Conservation (phyloP, 148 eudicot genomes). For the Vaccinium macrocarpon region DNA sequence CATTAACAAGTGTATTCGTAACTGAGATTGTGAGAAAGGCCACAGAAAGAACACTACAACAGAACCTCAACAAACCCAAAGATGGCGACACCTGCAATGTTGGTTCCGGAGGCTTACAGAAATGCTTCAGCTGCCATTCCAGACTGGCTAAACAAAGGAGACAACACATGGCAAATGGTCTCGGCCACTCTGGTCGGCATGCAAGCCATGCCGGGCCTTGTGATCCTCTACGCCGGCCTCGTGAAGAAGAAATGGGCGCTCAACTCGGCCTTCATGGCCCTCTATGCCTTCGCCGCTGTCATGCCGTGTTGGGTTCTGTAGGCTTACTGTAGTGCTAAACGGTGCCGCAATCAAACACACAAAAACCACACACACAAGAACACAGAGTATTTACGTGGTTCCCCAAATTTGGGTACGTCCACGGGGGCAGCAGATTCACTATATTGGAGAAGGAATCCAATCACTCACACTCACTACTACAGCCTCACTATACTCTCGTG, state of each 20-base stretch:
- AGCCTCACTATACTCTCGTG: too few relatives aligned
- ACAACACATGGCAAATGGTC: constrained; percentile 29
- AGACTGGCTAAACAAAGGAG: constrained; percentile 27
- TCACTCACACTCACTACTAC: too few relatives aligned
- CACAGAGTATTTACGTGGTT: too few relatives aligned
- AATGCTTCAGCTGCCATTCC: constrained; percentile 9
- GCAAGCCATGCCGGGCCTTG: constrained; percentile 24
- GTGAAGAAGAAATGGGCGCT: constrained; percentile 32
- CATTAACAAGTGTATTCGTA: neutral
- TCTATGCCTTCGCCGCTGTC: constrained; percentile 24
- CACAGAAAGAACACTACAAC: neutral
- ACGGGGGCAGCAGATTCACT: too few relatives aligned
- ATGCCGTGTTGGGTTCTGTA: constrained; percentile 26
- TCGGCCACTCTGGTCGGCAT: constrained; percentile 21
- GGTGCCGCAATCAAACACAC: too few relatives aligned
- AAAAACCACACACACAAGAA: too few relatives aligned
- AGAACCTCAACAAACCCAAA: neutral
- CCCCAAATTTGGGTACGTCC: too few relatives aligned
- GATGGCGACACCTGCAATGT: neutral
- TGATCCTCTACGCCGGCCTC: constrained; percentile 22
- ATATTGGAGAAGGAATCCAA: too few relatives aligned
- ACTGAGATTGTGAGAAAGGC: neutral
- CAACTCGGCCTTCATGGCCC: constrained; percentile 29
- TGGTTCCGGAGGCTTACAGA: constrained; percentile 18
- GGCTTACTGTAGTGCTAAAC: too few relatives aligned